These are phyloP conservation scores for Penicillium sp. DNA, from an alignment of 2,329 filamentous ascomycete species.

Conservation along the genomic window DNA sequence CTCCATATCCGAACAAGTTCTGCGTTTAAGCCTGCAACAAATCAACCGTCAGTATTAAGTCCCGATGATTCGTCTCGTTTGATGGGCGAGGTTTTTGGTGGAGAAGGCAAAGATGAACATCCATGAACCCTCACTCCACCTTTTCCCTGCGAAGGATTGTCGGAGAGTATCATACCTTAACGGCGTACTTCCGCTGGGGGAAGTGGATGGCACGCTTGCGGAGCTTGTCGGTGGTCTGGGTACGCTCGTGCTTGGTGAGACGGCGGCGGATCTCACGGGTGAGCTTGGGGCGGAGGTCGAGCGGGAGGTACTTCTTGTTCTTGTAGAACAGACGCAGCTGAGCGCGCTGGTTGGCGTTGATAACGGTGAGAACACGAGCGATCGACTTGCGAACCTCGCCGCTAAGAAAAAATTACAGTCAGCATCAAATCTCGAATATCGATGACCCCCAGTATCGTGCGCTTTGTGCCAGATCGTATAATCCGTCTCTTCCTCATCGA, in stretches of 20 bases:
- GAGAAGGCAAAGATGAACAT: not conserved
- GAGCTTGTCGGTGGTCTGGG: constrained; percentile 83
- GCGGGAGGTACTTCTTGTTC: constrained; percentile 98
- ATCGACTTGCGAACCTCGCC: constrained; percentile 99
- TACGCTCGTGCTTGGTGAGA: constrained; percentile 87
- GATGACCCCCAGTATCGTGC: not conserved
- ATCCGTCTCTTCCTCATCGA: constrained; percentile 1
- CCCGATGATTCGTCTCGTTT: not conserved
- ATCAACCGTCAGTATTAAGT: constrained; percentile 7
- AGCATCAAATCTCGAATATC: constrained; percentile 22
- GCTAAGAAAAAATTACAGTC: constrained; percentile 53
- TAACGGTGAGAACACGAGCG: constrained; percentile 96
- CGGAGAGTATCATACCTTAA: constrained; percentile 70
- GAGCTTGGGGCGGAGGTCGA: constrained; percentile 98
- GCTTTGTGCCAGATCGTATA: not conserved
- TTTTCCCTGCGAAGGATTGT: not conserved
- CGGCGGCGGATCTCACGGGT: constrained; percentile 96
- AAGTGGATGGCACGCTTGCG: constrained; percentile 96
- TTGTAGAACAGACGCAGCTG: constrained; percentile 99
- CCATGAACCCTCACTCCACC: not conserved
- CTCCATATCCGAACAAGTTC: constrained; percentile 36
- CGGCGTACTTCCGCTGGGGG: constrained; percentile 97
- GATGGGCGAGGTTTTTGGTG: not conserved
- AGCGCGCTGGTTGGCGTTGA: constrained; percentile 98
- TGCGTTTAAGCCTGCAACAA: constrained; percentile 34